Conservation (phyloP, 2,329 filamentous ascomycete genomes). For the Colletotrichum australisinense region DNA sequence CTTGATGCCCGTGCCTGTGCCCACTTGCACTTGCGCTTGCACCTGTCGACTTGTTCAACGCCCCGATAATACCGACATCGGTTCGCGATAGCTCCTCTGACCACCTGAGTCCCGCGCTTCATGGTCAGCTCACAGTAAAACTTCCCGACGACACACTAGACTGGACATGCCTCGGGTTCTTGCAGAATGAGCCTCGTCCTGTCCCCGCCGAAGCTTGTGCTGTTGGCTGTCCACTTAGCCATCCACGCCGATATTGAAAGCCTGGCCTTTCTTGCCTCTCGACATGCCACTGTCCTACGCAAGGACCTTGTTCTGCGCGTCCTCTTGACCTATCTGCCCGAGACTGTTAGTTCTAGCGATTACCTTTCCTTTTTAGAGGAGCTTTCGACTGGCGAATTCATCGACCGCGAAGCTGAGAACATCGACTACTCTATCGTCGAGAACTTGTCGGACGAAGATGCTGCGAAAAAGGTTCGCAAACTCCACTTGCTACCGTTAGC, state of each 20-base stretch:
- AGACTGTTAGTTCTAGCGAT: conserved; percentile 70
- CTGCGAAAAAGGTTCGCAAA: conserved; percentile 71
- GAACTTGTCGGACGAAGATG: conserved; percentile 70
- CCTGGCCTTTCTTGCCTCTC: conserved; percentile 69
- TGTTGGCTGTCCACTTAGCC: conserved; percentile 79
- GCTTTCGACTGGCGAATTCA: conserved; percentile 61
- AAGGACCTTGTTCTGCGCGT: conserved; percentile 77
- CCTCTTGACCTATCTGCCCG: conserved; percentile 81
- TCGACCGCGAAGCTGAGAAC: conserved; percentile 51
- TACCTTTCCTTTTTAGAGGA: conserved; percentile 73
- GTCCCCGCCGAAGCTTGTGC: conserved; percentile 75
- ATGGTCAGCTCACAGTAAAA: not conserved
- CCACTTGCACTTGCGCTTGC: not conserved
- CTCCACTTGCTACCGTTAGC: conserved; percentile 71
- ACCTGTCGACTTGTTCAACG: not conserved
- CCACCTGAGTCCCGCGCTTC: not conserved
- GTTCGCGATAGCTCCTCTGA: not conserved
- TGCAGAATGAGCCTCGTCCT: conserved; percentile 56
- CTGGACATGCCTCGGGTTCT: conserved; percentile 32
- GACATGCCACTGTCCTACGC: conserved; percentile 67
- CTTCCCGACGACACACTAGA: not conserved
- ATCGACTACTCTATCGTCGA: conserved; percentile 69
- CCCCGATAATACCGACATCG: not conserved
- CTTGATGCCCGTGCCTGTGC: not conserved
- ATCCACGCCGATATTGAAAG: conserved; percentile 72